Evolutionary conservation across 2,329 filamentous ascomycete genomes (phyloP), one percentile per base, ranked within the genome.

Genomic region (Cladosporium colombiae): DNA sequence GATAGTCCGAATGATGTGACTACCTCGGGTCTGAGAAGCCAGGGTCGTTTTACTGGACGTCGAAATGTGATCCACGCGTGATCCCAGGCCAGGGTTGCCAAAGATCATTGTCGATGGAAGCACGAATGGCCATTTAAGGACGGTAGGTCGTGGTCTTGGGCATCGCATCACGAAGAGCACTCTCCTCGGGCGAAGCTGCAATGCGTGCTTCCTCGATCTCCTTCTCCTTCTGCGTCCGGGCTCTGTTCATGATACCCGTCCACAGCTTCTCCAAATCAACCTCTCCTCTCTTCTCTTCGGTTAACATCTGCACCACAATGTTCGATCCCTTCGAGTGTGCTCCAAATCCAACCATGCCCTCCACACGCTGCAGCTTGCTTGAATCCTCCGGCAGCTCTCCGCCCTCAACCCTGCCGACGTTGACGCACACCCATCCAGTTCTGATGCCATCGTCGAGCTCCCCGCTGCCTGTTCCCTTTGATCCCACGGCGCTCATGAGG

Each of bases 391-490:
- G 84, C 49, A 89, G 85, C 2, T 92, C 84, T 10, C 86, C 87
- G 5, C 91, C 92, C 52, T 89, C 86, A 0, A 92, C 84, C 18
- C 86, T 86, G 5, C 91, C 92, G 11, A 95, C 85, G 75, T 97
- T 96, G 67, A 98, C 91, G 78, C 95, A 99, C 23, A 99, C 90
- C 95, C 95, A 99, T 11, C 93, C 93, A 0, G 94, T 97, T 14
- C 90, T 89, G 62, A 97, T 91, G 2, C 93, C 94, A 74, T 97
- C 92, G 71, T 97, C 93, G 1, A 85, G 81, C 16, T 84, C 84
- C 14, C 86, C 86, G 11, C 83, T 83, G 13, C 86, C 86, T 6
- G 86, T 82, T 8, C 78, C 70, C 56, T 81, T 80, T 56, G 85
- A 83, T n/a, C 88, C 87, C 0, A 87, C 86, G 66, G 86, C 90